Evolutionary conservation across 352 stramenopile species (phyloP).

Genomic region (Albugo candida): DNA sequence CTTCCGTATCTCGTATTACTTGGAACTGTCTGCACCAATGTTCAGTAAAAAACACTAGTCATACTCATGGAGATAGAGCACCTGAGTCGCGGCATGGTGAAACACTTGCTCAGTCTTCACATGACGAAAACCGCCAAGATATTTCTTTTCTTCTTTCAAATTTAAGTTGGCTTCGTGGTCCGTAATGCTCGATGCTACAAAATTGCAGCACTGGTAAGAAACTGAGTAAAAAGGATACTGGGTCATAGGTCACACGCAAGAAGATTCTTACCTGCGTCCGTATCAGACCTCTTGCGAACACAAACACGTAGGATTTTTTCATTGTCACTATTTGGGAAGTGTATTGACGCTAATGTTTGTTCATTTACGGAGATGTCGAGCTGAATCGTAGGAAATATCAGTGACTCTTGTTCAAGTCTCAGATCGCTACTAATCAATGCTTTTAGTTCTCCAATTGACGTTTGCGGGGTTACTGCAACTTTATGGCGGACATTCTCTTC

Average conservation of each 20-base stretch:
- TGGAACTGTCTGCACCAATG: slow-evolving; percentile 21
- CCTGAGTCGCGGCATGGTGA: slow-evolving; percentile 79
- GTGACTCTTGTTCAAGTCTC: slow-evolving; percentile 26
- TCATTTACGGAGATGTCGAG: slow-evolving; percentile 3
- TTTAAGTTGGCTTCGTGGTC: slow-evolving; percentile 8
- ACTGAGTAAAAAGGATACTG: background rate
- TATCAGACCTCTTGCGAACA: slow-evolving; percentile 37
- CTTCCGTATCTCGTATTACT: slow-evolving; percentile 17
- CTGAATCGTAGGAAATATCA: slow-evolving; percentile 38
- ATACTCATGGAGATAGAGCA: slow-evolving; percentile 4
- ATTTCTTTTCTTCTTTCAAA: slow-evolving; percentile 51
- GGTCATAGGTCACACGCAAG: too few relatives aligned
- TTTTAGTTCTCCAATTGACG: slow-evolving; percentile 27
- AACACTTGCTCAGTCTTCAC: slow-evolving; percentile 76
- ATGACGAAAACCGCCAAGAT: slow-evolving; percentile 77
- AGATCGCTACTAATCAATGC: slow-evolving; percentile 37
- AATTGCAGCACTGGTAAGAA: slow-evolving; percentile 1
- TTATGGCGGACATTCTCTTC: slow-evolving; percentile 55
- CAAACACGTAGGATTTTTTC: background rate
- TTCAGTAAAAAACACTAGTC: background rate
- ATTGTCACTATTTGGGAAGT: background rate
- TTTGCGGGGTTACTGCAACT: slow-evolving; percentile 27
- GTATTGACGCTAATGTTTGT: slow-evolving; percentile 2
- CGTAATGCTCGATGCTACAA: background rate
- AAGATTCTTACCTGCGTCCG: slow-evolving; percentile 44